Evolutionary conservation across 305 asterid species (phyloP), one percentile per base, ranked within the genome.

Genomic region (Solanum hybrid): DNA sequence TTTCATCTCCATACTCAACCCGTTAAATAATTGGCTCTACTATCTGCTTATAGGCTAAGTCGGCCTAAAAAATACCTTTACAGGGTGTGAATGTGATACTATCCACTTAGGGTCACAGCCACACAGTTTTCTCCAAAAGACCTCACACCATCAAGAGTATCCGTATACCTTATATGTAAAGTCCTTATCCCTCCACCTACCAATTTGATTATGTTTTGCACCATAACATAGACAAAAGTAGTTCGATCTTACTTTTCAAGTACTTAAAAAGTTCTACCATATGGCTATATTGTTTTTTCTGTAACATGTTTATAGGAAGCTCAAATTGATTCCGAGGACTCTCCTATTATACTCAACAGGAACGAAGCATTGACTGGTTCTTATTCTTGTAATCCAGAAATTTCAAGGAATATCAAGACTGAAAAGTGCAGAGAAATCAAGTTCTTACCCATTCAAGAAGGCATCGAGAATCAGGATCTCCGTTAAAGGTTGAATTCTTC

Each of bases 381-480:
- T 37, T 17, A 0, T 79, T 79, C 34, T 24, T 79, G 34, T 37
- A 37, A 37, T 36, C 60, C 22, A 5, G 86, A 37, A 79, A 79
- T 2, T 37, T 78, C 64, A 29, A 87, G 86, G n/a, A 81, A 87
- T 45, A 42, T 17, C 72, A 60, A 82, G 29, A 86, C 78, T 42
- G 31, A 13, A 72, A 75, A 88, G 15, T 22, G 38, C 35, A 66
- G 26, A 60, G 51, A 69, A 86, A 90, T 81, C 42, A 87, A 82
- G 90, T 80, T 80, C 95, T 92, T 95, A 98, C 99, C 99, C 99
- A 98, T 86, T 94, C 98, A 72, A 98, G 95, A 17, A 98, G 93
- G 93, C 85, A 92, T 71, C 69, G 90, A 3, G 93, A 96, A 86
- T 95, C 98, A 27, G 94, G 94, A 90, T 98, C 99, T 86, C 93